These are phyloP conservation scores for Parasarocladium wereldwijsianum DNA, from an alignment of 2,329 filamentous ascomycete species.

Conservation along the genomic window DNA sequence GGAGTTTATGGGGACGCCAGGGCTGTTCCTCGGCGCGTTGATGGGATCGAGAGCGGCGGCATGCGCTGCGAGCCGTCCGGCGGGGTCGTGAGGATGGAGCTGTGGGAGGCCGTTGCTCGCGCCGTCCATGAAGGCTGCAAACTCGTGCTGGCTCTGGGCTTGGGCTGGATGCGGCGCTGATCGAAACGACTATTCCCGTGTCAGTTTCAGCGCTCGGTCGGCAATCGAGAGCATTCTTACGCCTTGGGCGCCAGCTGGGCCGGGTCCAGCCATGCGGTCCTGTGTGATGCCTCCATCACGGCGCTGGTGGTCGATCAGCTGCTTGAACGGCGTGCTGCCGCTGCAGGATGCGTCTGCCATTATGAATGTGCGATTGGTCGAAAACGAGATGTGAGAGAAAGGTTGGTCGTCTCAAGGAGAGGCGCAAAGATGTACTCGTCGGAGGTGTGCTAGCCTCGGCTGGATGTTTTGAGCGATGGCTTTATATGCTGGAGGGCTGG, in stretches of 20 bases:
- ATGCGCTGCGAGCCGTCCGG: slow-evolving; percentile 19
- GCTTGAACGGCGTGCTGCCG: slow-evolving; percentile 27
- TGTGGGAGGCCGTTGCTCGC: slow-evolving; percentile 13
- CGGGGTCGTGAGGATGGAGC: slow-evolving; percentile 18
- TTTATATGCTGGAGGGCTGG: no score
- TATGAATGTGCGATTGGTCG: slow-evolving; percentile 2
- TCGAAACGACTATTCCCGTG: slow-evolving; percentile 16
- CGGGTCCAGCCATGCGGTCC: slow-evolving; percentile 20
- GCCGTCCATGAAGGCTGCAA: slow-evolving; percentile 20
- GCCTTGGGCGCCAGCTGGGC: slow-evolving; percentile 12
- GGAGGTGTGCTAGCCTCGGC: no score
- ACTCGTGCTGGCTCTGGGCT: slow-evolving; percentile 17
- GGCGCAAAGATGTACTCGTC: no score
- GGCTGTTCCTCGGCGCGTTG: slow-evolving; percentile 11
- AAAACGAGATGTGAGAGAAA: no score
- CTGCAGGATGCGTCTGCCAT: slow-evolving; percentile 29
- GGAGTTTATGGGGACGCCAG: slow-evolving; percentile 8
- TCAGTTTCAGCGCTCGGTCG: neutral
- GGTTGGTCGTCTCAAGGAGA: no score
- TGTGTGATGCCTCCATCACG: slow-evolving; percentile 25
- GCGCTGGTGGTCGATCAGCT: slow-evolving; percentile 25
- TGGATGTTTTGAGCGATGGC: no score
- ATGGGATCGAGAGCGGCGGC: slow-evolving; percentile 17
- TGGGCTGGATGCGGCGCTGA: slow-evolving; percentile 13
- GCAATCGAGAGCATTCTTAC: slow-evolving; percentile 12